Evolutionary conservation across 768 basidiomycete species (phyloP), one percentile per base, ranked within the genome.

Genomic region (Auriscalpium microsporum): DNA sequence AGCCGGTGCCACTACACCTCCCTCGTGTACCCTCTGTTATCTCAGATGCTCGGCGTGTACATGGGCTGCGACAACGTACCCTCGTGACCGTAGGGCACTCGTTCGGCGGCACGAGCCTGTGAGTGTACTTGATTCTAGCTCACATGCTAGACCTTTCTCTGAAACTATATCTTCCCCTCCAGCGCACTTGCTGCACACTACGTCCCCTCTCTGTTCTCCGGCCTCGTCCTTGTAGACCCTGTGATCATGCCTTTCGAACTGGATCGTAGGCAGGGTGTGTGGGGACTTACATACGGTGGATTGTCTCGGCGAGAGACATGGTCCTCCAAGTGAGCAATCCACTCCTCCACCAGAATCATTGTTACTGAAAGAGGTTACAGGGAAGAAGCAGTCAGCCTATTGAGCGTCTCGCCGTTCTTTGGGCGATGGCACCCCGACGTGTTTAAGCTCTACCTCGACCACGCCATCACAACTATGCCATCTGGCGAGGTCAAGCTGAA

Each of bases 81-180:
- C 63, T 93, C 2, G 72, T 92, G 19, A 81, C 75, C 5, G 71
- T 92, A 4, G 93, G 91, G 0, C 94, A 96, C 65, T 94, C 91
- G 0, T 83, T 90, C 52, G 90, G 94, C 17, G 93, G 88, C 2
- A 84, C 83, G 64, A 81, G 83, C 2, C 76, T 81, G 84, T 90
- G 64, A 64, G 88, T 75, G 48, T 45, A 53, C 8, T 28, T 28
- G 28, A 21, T 21, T 21, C 21, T 21, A 21, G 3, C 55, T 50
- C 23, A 58, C 52, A 19, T 13, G 8, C 42, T 50, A 36, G 19
- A 33, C 28, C 16, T 51, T 36, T 53, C 23, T 10, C 21, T 48
- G 19, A 33, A 28, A 35, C 34, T 37, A 23, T 52, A 23, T 52
- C 45, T 16, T 16, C 35, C 50, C 9, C 16, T 21, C 8, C 59